These are phyloP conservation scores for Hypoxylon fragiforme DNA, from an alignment of 495 filamentous ascomycete genomes.

Conservation along the genomic window DNA sequence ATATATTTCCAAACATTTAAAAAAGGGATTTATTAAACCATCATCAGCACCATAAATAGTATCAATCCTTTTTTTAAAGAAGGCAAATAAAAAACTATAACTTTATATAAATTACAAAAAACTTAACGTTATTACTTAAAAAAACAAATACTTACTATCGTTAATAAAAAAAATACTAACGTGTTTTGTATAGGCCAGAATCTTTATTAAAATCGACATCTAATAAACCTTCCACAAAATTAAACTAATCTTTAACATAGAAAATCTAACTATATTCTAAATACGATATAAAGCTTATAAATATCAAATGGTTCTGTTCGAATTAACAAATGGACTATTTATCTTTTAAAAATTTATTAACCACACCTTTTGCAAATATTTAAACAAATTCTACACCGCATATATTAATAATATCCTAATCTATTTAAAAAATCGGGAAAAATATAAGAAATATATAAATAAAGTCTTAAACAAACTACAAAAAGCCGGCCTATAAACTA, in stretches of 20 bases:
- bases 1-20: background rate
- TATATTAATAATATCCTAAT: background rate
- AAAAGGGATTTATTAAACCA: background rate
- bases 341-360: background rate
- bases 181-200: background rate
- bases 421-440: background rate
- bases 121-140: background rate
- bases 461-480: background rate
- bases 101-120: background rate
- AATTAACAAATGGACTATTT: background rate
- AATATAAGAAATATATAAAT: background rate
- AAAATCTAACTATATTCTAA: background rate
- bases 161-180: background rate
- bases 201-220: background rate
- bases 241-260: background rate
- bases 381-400: background rate
- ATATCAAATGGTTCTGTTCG: background rate
- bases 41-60: background rate
- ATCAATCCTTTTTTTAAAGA: background rate
- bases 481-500: background rate
- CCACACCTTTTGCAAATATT: background rate
- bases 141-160: background rate
- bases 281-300: background rate
- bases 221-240: background rate
- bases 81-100: background rate